Conservation (phyloP, 805 yeast genomes). For the Saccharomycopsis fermentans region DNA sequence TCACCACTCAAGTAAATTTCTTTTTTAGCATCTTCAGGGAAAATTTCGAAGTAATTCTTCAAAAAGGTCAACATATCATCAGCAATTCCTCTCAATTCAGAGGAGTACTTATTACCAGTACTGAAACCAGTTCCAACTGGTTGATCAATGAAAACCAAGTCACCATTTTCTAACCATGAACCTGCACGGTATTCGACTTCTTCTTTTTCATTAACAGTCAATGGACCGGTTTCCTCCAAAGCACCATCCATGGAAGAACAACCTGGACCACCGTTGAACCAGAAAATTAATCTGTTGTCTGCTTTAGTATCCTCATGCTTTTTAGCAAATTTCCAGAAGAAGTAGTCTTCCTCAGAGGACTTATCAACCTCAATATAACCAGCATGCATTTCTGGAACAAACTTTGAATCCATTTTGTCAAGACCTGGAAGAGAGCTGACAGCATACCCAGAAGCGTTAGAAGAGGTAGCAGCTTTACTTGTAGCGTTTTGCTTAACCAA, state of each 20-base stretch:
- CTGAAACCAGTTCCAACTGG: constrained; percentile 94
- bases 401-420: constrained; percentile 2
- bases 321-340: constrained; percentile 62
- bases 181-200: constrained; percentile 52
- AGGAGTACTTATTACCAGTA: constrained; percentile 39
- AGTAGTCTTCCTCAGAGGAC: constrained; percentile 47
- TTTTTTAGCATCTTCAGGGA: constrained; percentile 59
- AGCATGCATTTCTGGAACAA: constrained; percentile 38
- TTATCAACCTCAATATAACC: constrained; percentile 53
- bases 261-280: constrained; percentile 99
- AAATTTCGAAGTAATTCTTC: constrained; percentile 51
- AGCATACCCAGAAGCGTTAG: constrained; percentile 21
- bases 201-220: constrained; percentile 43
- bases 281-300: constrained; percentile 47
- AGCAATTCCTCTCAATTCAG: constrained; percentile 47
- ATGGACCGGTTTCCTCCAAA: constrained; percentile 84
- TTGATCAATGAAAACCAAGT: constrained; percentile 82
- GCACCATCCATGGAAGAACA: constrained; percentile 98
- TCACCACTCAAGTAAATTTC: constrained; percentile 84
- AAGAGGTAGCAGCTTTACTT: neutral
- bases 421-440: constrained; percentile 17
- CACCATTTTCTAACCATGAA: constrained; percentile 74
- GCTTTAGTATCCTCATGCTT: neutral
- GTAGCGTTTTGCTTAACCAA: neutral
- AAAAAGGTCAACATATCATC: constrained; percentile 56